Conservation (phyloP, 1,284 basidiomycete genomes). For the Ustilago lituana region DNA sequence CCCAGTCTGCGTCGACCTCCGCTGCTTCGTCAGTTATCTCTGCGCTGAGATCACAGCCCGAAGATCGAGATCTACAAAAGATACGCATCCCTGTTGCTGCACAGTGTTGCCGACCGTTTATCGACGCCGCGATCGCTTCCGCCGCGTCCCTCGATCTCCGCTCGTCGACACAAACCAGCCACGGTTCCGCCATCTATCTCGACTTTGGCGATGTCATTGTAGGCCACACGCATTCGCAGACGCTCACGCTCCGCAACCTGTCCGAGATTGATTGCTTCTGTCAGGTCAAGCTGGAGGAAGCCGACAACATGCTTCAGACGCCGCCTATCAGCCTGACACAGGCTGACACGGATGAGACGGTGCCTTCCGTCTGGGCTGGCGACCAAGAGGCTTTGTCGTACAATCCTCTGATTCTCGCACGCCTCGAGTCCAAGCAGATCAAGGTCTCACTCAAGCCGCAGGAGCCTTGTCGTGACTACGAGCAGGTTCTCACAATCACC, state of each 20-base stretch:
- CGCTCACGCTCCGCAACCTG: constrained; percentile 51
- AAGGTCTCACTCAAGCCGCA: constrained; percentile 47
- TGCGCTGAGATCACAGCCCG: constrained; percentile 24
- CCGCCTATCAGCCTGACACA: constrained; percentile 46
- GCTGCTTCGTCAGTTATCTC: constrained; percentile 35
- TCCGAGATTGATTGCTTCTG: constrained; percentile 63
- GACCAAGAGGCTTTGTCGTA: constrained; percentile 38
- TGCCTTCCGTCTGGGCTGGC: constrained; percentile 46
- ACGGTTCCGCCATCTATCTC: constrained; percentile 45
- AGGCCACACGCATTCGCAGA: constrained; percentile 49
- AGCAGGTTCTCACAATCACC: constrained; percentile 62
- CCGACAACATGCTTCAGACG: constrained; percentile 55
- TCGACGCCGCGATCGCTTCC: constrained; percentile 35
- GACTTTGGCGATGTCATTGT: constrained; percentile 66
- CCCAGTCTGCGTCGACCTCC: constrained; percentile 29
- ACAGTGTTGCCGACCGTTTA: constrained; percentile 45
- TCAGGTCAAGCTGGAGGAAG: constrained; percentile 59
- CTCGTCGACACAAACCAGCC: constrained; percentile 23
- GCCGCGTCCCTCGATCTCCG: constrained; percentile 4
- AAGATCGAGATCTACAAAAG: constrained; percentile 43
- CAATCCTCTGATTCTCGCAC: constrained; percentile 27
- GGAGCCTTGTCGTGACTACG: constrained; percentile 59
- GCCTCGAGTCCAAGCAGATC: constrained; percentile 37
- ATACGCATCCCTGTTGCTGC: constrained; percentile 49
- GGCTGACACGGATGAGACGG: constrained; percentile 21